These are phyloP conservation scores for Mrakia gelida DNA, from an alignment of 768 basidiomycete species.

Conservation along the genomic window DNA sequence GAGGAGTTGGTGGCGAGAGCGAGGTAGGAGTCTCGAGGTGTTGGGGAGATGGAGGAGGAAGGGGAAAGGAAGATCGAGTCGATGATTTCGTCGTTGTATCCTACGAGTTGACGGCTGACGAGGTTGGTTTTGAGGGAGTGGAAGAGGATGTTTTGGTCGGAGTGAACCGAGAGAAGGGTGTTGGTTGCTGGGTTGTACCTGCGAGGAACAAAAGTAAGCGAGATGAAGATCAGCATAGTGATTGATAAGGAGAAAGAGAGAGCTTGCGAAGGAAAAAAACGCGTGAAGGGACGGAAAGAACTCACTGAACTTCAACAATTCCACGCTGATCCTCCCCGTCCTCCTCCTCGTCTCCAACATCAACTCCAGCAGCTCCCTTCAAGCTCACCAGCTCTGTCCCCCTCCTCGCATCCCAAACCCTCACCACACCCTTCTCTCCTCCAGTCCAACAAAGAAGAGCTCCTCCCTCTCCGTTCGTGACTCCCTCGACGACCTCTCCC, in stretches of 20 bases:
- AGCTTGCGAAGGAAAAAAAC: background rate
- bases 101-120: constrained; percentile 76
- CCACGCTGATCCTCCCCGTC: constrained; percentile 76
- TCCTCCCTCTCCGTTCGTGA: constrained; percentile 41
- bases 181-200: constrained; percentile 68
- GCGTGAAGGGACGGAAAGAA: constrained; percentile 32
- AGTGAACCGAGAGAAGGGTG: constrained; percentile 75
- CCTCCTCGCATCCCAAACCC: constrained; percentile 74
- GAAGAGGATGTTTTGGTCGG: constrained; percentile 94
- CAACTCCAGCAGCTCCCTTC: constrained; percentile 49
- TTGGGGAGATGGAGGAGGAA: constrained; percentile 38
- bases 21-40: constrained; percentile 59
- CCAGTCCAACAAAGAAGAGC: constrained; percentile 75
- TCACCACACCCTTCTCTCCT: constrained; percentile 80
- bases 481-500: constrained; percentile 53
- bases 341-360: constrained; percentile 50
- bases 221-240: constrained; percentile 30
- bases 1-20: constrained; percentile 98
- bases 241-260: background rate
- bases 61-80: constrained; percentile 72
- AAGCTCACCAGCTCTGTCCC: constrained; percentile 59
- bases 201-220: constrained; percentile 7
- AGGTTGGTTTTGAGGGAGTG: constrained; percentile 67
- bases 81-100: constrained; percentile 97
- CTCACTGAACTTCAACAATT: constrained; percentile 77